Evolutionary conservation across 495 filamentous ascomycete genomes (phyloP).

Genomic region (Talaromyces proteolyticus): DNA sequence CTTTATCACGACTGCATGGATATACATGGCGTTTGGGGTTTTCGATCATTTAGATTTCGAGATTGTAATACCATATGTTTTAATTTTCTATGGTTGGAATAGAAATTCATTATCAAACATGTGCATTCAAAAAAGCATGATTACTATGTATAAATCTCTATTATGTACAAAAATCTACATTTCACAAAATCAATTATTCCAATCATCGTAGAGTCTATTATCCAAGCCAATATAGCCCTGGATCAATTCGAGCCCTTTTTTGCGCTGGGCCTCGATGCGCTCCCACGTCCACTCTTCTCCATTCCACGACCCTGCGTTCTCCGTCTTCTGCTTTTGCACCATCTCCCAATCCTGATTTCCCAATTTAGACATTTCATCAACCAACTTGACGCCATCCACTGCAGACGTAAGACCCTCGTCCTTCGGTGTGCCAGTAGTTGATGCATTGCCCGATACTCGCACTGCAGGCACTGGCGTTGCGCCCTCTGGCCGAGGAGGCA

Average conservation of each 20-base stretch:
- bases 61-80: no score
- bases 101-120: no score
- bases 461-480: background rate
- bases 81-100: background rate
- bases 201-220: constrained; percentile 36
- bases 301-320: constrained; percentile 29
- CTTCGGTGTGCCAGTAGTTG: constrained; percentile 27
- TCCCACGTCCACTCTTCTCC: constrained; percentile 47
- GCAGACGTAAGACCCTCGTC: constrained; percentile 28
- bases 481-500: constrained; percentile 35
- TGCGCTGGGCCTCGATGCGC: constrained; percentile 50
- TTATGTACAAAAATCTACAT: background rate
- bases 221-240: constrained; percentile 46
- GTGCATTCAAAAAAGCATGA: background rate
- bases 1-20: background rate
- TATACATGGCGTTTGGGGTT: background rate
- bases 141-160: background rate
- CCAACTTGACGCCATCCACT: constrained; percentile 13
- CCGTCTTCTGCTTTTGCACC: constrained; percentile 25
- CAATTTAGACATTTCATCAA: constrained; percentile 30
- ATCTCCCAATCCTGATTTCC: constrained; percentile 20
- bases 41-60: background rate
- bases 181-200: constrained; percentile 13
- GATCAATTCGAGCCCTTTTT: constrained; percentile 47
- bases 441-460: constrained; percentile 20